A percentile compares a stretch with the other conserved stretches of the same genome.
Evolutionary conservation across 2,329 filamentous ascomycete genomes (phyloP).

Genomic region (Claviceps humidiphila): DNA sequence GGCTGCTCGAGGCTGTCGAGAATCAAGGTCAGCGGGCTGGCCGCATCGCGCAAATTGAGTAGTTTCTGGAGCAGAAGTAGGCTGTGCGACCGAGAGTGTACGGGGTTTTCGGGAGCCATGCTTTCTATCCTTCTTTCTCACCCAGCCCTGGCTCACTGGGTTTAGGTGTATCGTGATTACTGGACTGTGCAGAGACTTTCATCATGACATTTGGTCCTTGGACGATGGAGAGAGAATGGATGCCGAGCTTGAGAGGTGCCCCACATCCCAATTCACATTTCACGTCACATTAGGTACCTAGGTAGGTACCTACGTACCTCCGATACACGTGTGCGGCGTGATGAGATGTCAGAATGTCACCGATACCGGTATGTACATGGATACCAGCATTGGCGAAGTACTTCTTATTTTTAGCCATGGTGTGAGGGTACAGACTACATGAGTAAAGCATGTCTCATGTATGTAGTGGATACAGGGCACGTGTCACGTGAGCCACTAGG

Average conservation of each 20-base stretch:
- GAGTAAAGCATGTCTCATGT: too few species aligned
- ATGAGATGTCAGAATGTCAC: too few species aligned
- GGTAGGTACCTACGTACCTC: neutral
- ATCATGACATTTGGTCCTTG: neutral
- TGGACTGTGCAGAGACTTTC: neutral
- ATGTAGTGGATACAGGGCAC: too few species aligned
- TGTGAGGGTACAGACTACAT: too few species aligned
- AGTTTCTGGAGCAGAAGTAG: conserved; percentile 72
- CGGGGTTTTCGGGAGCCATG: conserved; percentile 44
- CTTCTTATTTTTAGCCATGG: too few species aligned
- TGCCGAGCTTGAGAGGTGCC: neutral
- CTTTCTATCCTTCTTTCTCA: neutral
- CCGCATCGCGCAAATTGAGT: conserved; percentile 61
- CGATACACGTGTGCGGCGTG: too few species aligned
- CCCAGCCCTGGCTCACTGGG: neutral
- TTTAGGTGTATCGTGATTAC: neutral
- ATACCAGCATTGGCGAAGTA: too few species aligned
- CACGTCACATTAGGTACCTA: neutral
- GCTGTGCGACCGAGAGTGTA: conserved; percentile 71
- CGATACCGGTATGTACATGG: too few species aligned
- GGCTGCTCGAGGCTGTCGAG: conserved; percentile 78
- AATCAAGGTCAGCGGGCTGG: conserved; percentile 76
- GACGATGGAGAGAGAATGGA: neutral
- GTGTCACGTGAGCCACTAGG: too few species aligned
- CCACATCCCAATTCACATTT: neutral